Base-by-base conservation (phyloP, 495 filamentous ascomycete species). In the Neurospora hispaniola region DNA sequence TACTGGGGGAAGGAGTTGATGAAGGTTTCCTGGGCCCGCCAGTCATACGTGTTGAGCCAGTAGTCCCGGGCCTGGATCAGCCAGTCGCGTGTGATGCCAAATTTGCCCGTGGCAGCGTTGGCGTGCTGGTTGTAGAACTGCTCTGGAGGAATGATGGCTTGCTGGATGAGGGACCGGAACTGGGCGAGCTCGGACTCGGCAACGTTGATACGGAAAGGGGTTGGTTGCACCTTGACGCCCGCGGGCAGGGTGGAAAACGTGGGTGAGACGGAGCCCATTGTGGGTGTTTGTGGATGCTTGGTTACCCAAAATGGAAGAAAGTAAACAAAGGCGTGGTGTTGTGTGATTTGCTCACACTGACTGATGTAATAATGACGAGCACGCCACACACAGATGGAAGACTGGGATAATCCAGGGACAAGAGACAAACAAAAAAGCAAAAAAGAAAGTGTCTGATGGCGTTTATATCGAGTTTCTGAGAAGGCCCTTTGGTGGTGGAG, bases 1-100 rank as follows among this genome's bases (percentile, higher is more conserved):
- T 85, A 93, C 73, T 93, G 87, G 3, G 90, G 89, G 74, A 90
- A 87, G 11, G 78, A 83, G 81, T 93, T 92, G 70, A 90, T 88
- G 42, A 83, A 82, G 12, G 80, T 74, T 76, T 92, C 89, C 14
- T 80, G 78, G 9, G 82, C 75, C 75, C 85, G 84, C 85, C 85
- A 87, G 78, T 84, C 81, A 71, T 83, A 87, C 11, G 74, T 72
- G 69, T 78, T 73, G 16, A 83, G 76, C 89, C 88, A 91, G 70
- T 81, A 77, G 42, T 86, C 80, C 72, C 86, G 86, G n/a, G 87
- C 85, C 1, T 84, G 75, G 5, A 74, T 75, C 46, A 92, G 80
- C 90, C 90, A 92, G 42, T 85, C 80, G 4, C 80, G 82, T 0
- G 85, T 84, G 62, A 91, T 77, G 10, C 90, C 90, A 76, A 84